Evolutionary conservation across 179 eudicot species (phyloP).

Genomic region (Actinidia arguta): DNA sequence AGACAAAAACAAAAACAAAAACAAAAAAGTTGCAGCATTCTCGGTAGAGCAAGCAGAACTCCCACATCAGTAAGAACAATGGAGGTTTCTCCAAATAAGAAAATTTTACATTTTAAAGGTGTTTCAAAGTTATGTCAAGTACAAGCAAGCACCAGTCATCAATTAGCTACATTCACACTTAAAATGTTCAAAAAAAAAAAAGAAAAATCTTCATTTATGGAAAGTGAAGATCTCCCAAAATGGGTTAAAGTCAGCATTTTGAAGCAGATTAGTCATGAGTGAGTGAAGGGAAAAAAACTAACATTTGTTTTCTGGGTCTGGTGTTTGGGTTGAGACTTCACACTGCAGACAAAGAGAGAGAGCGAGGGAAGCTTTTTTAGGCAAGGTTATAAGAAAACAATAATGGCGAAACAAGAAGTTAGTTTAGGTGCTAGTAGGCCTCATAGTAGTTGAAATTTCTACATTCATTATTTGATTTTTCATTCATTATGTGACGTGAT

Average conservation of each 20-base stretch:
- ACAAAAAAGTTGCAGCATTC: too few species aligned
- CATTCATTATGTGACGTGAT: neutral
- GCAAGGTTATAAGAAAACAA: neutral
- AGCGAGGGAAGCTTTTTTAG: neutral
- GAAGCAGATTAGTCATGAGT: neutral
- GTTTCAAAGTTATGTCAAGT: conserved; percentile 2
- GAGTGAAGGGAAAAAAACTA: conserved; percentile 15
- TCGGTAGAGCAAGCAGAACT: neutral
- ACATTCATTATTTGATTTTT: neutral
- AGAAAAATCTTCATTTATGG: neutral
- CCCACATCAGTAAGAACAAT: neutral
- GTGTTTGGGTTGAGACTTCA: neutral
- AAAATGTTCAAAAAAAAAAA: neutral
- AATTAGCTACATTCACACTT: conserved; percentile 25
- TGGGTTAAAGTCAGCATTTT: neutral
- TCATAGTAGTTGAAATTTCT: conserved; percentile 18
- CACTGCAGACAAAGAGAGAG: conserved; percentile 9
- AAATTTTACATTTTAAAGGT: neutral
- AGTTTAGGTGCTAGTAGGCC: neutral
- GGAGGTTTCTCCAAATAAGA: conserved; percentile 8
- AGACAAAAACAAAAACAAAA: neutral
- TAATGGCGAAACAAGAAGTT: neutral
- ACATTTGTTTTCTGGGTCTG: conserved; percentile 11
- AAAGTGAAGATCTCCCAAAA: neutral
- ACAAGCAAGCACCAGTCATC: conserved; percentile 18